Evolutionary conservation across 2,329 filamentous ascomycete genomes (phyloP).

Genomic region (Penicillium sp.): DNA sequence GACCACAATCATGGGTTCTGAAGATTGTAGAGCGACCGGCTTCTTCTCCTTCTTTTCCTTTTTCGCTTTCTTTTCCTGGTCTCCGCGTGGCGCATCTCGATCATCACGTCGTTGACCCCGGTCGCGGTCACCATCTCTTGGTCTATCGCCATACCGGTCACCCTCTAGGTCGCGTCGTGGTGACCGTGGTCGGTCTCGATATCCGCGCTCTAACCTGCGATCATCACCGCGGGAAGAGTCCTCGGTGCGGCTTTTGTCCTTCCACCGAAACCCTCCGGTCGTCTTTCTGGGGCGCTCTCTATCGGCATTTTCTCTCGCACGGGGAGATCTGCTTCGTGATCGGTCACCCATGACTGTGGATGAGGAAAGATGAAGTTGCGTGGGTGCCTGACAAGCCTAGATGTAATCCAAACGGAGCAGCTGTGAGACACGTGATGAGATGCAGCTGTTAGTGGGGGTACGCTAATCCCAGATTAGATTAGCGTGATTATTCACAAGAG

Average conservation of each 20-base stretch:
- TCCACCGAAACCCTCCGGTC: slow-evolving; percentile 47
- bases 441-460: slow-evolving; percentile 3
- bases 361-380: slow-evolving; percentile 11
- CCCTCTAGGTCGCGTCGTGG: slow-evolving; percentile 38
- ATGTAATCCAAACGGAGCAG: slow-evolving; percentile 17
- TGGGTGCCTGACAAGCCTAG: slow-evolving; percentile 21
- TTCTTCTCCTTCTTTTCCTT: slow-evolving; percentile 43
- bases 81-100: slow-evolving; percentile 30
- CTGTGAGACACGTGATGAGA: slow-evolving; percentile 25
- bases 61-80: slow-evolving; percentile 42
- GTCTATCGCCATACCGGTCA: slow-evolving; percentile 29
- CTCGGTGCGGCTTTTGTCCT: slow-evolving; percentile 50
- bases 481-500: slow-evolving; percentile 11
- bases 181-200: slow-evolving; percentile 42
- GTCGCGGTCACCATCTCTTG: slow-evolving; percentile 45
- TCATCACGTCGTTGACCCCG: slow-evolving; percentile 29
- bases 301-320: slow-evolving; percentile 34
- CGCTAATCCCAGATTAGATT: slow-evolving; percentile 7
- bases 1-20: slow-evolving; percentile 88
- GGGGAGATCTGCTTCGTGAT: slow-evolving; percentile 46
- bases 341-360: slow-evolving; percentile 33
- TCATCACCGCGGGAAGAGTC: slow-evolving; percentile 49
- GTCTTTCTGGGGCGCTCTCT: slow-evolving; percentile 42
- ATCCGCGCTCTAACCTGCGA: slow-evolving; percentile 53
- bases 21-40: slow-evolving; percentile 37